Evolutionary conservation across 116 monocot genomes (phyloP), one percentile per base, ranked within the genome.

Genomic region (Phalaenopsis hybrid): DNA sequence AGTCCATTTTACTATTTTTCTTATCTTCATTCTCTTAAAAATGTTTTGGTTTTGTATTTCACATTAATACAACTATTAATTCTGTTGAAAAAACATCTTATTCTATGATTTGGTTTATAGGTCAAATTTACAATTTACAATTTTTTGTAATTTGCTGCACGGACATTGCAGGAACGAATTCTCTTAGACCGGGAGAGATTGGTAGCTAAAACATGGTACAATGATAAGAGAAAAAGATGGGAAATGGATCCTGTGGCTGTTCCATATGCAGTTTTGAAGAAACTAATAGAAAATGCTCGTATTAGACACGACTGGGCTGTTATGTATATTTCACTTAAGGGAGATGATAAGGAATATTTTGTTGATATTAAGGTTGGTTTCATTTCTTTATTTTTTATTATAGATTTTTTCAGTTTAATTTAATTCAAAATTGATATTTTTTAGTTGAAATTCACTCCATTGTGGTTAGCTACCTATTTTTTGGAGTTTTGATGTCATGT

Each of bases 301-400:
- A 95, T 95, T 79, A 90, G 95, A 44, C 92, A 92, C 87, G 95
- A 95, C 51, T 95, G 95, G 95, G 95, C 81, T 85, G 92, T 85
- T 78, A 92, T 95, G 95, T 92, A 83, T 83, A 79, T 95, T 87
- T 50, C 85, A 59, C 91, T 95, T 73, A 95, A 95, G 87, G 95
- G 95, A 63, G 95, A 91, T 80, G 89, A 95, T 73, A 92, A 82
- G 82, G 95, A 95, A 77, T 95, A 95, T 79, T 88, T 75, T 88
- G 91, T 95, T 82, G 88, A 95, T 83, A 85, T 92, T 41, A 95
- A 91, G 95, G 95, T 94, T 82, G 46, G 81, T 37, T 55, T 23
- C 15, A 3, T 41, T 33, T 15, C 2, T 8, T 76, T 48, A 2
- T 74, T 74, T 31, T 45, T 37, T 37, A 16, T 72, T 13, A 16